A percentile compares a stretch with the other conserved stretches of the same genome.
Conservation (phyloP, 352 stramenopile genomes). For the Pythium vanterpoolii region DNA sequence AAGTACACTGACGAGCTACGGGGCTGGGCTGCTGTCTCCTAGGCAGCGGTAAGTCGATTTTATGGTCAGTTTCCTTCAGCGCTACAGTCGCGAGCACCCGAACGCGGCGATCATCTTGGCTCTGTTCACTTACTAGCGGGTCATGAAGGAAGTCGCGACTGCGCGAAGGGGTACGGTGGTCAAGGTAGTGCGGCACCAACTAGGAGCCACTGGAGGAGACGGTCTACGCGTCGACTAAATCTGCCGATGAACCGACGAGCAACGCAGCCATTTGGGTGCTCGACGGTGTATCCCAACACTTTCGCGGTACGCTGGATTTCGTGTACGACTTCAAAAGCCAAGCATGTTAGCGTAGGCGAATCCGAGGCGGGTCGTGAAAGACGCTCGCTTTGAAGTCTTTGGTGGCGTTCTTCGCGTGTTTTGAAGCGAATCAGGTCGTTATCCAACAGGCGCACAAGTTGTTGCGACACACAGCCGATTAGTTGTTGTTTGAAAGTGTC, state of each 20-base stretch:
- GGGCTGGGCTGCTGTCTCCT: not conserved
- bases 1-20: not conserved
- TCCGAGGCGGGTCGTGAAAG: not conserved
- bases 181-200: not conserved
- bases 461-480: not conserved
- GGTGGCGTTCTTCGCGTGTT: not conserved
- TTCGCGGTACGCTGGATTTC: not conserved
- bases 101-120: not conserved
- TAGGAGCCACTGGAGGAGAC: not conserved
- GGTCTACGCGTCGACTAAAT: not conserved
- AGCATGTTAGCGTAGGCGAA: not conserved
- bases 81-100: constrained; percentile 1
- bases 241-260: not conserved
- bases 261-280: not conserved
- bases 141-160: not conserved
- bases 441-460: not conserved
- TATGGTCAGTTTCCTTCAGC: constrained; percentile 13
- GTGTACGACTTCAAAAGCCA: not conserved
- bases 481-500: not conserved
- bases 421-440: not conserved
- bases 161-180: not conserved
- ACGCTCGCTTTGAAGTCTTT: not conserved
- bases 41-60: constrained; percentile 15
- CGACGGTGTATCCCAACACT: not conserved
- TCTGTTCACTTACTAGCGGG: not conserved